phyloP scores from a whole-genome alignment of 345 rosid genomes.

The Nephelium lappaceum region DNA sequence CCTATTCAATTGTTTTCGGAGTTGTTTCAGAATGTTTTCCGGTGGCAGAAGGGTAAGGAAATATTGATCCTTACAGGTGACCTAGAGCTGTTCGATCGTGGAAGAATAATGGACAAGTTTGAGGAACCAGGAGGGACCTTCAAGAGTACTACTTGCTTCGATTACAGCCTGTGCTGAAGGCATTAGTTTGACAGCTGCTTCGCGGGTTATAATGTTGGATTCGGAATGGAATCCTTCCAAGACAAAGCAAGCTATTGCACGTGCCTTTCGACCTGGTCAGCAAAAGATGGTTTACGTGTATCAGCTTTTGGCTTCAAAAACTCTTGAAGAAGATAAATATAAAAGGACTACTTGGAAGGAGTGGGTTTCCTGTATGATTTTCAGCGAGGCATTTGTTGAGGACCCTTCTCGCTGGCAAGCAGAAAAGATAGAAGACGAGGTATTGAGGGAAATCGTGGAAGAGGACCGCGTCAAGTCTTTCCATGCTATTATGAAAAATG shows the following conservation, averaged over 20 bases:
- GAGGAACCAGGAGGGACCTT: conserved; percentile 68
- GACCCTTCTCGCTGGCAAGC: conserved; percentile 92
- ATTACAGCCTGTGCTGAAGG: conserved; percentile 98
- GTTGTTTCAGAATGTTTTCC: conserved; percentile 65
- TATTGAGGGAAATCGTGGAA: conserved; percentile 81
- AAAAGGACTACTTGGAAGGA: conserved; percentile 95
- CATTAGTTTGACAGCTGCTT: conserved; percentile 95
- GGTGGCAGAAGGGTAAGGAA: conserved; percentile 82
- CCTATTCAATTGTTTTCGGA: conserved; percentile 71
- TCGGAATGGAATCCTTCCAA: conserved; percentile 97
- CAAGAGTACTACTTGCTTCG: conserved; percentile 75
- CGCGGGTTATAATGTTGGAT: conserved; percentile 76
- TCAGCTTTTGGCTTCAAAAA: conserved; percentile 78
- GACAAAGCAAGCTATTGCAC: conserved; percentile 92
- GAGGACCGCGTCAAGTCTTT: conserved; percentile 85
- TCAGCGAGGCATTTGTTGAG: conserved; percentile 89
- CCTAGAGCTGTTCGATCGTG: conserved; percentile 83
- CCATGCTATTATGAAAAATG: conserved; percentile 96
- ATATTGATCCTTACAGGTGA: conserved; percentile 79
- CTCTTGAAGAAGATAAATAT: conserved; percentile 89
- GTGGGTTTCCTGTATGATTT: conserved; percentile 96
- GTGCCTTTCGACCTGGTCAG: conserved; percentile 93
- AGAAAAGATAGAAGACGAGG: conserved; percentile 87
- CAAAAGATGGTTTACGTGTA: conserved; percentile 88
- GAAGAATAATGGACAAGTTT: conserved; percentile 77